phyloP scores from a whole-genome alignment of 2,329 filamentous ascomycete genomes.

The Rhynchosporium secalis region DNA sequence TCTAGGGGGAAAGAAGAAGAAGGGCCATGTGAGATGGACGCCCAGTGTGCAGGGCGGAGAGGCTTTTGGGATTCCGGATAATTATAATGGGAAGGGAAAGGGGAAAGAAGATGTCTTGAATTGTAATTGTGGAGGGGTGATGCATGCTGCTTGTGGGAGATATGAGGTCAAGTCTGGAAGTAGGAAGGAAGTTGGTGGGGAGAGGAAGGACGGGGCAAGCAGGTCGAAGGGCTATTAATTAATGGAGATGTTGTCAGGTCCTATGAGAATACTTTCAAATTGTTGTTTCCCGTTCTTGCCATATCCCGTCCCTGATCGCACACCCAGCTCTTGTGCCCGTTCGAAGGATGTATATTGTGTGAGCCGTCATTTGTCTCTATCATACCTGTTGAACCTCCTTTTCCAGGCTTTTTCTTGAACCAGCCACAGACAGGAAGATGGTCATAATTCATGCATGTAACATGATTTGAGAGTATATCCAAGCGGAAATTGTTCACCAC shows the following conservation, averaged over 20 bases:
- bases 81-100: not conserved
- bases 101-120: slow-evolving; percentile 2
- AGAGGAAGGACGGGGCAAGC: slow-evolving; percentile 8
- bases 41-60: slow-evolving; percentile 17
- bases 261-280: not conserved
- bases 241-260: not conserved
- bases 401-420: too few species aligned
- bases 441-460: too few species aligned
- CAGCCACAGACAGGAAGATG: too few species aligned
- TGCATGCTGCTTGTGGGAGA: slow-evolving; percentile 8
- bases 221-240: not conserved
- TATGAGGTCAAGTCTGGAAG: not conserved
- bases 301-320: too few species aligned
- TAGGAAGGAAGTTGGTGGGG: not conserved
- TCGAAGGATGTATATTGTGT: too few species aligned
- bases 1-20: slow-evolving; percentile 14
- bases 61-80: slow-evolving; percentile 11
- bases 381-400: too few species aligned
- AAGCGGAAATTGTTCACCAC: too few species aligned
- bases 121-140: slow-evolving; percentile 6
- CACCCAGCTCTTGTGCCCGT: too few species aligned
- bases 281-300: too few species aligned
- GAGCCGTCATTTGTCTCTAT: too few species aligned
- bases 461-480: too few species aligned
- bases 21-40: slow-evolving; percentile 26